phyloP scores from a whole-genome alignment of 495 filamentous ascomycete genomes.

The Immersiella caudata region DNA sequence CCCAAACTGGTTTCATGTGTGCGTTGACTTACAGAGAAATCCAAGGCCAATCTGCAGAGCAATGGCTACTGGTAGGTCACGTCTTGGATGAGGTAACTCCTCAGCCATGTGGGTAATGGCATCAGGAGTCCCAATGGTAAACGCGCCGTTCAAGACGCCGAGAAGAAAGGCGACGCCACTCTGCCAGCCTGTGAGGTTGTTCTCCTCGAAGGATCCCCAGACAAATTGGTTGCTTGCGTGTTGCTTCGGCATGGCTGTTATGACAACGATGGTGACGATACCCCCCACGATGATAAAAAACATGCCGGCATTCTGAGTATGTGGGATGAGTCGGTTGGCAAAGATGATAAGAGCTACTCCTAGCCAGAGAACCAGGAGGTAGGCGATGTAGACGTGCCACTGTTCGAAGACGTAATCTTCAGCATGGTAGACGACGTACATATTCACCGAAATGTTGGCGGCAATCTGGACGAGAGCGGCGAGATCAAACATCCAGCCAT shows the following conservation, averaged over 20 bases:
- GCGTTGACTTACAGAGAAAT: slow-evolving; percentile 53
- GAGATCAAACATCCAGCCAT: slow-evolving; percentile 70
- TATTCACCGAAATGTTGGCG: slow-evolving; percentile 66
- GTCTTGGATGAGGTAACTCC: slow-evolving; percentile 70
- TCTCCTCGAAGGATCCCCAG: slow-evolving; percentile 60
- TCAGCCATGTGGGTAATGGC: slow-evolving; percentile 68
- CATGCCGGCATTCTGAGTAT: slow-evolving; percentile 66
- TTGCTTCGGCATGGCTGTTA: slow-evolving; percentile 70
- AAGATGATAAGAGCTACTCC: slow-evolving; percentile 67
- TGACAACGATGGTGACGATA: slow-evolving; percentile 72
- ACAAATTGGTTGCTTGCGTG: slow-evolving; percentile 63
- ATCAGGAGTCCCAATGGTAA: slow-evolving; percentile 77
- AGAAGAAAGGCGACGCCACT: slow-evolving; percentile 77
- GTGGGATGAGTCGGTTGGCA: slow-evolving; percentile 67
- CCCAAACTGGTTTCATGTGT: not conserved
- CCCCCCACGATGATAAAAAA: slow-evolving; percentile 71
- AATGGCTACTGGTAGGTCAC: slow-evolving; percentile 66
- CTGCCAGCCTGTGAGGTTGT: slow-evolving; percentile 68
- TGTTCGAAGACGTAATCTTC: slow-evolving; percentile 57
- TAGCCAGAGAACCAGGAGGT: slow-evolving; percentile 68
- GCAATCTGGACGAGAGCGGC: slow-evolving; percentile 71
- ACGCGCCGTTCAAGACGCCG: slow-evolving; percentile 86
- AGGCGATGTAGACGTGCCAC: slow-evolving; percentile 79
- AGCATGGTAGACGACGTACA: slow-evolving; percentile 74
- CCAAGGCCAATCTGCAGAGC: slow-evolving; percentile 61